phyloP scores from a whole-genome alignment of 768 basidiomycete genomes.

The Infundibulicybe gibba region DNA sequence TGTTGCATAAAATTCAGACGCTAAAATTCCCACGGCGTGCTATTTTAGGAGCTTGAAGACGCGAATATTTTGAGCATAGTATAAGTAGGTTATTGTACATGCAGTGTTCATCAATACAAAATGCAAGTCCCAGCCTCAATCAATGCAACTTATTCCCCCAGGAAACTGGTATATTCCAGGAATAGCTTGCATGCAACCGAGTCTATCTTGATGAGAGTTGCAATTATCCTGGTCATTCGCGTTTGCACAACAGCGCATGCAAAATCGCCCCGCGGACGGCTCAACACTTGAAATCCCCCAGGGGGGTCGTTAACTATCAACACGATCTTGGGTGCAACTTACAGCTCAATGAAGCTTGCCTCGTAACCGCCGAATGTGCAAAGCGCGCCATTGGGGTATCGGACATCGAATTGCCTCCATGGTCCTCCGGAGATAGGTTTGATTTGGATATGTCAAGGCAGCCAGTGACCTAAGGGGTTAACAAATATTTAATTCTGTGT shows the following conservation, averaged over 20 bases:
- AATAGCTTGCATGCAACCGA: constrained; percentile 37
- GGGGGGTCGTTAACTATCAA: background rate
- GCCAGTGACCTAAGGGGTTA: constrained; percentile 13
- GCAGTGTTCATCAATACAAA: too few relatives aligned
- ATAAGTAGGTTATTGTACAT: too few relatives aligned
- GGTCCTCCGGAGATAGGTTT: constrained; percentile 21
- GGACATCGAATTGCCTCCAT: constrained; percentile 49
- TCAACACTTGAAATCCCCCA: constrained; percentile 32
- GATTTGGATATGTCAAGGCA: constrained; percentile 14
- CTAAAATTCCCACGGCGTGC: too few relatives aligned
- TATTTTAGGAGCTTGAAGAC: too few relatives aligned
- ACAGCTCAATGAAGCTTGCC: constrained; percentile 51
- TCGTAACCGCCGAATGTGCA: constrained; percentile 48
- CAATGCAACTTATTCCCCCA: background rate
- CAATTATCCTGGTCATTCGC: constrained; percentile 42
- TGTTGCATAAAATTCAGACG: too few relatives aligned
- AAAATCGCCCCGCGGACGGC: constrained; percentile 41
- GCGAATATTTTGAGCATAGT: too few relatives aligned
- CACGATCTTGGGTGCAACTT: constrained; percentile 11
- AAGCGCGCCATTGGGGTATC: constrained; percentile 51
- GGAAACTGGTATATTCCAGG: constrained; percentile 46
- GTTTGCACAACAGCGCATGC: constrained; percentile 41
- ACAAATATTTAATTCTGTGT: background rate
- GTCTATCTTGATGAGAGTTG: constrained; percentile 46
- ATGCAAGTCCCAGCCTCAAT: too few relatives aligned